phyloP scores from a whole-genome alignment of 305 asterid species.

The Fraxinus dipetala region DNA sequence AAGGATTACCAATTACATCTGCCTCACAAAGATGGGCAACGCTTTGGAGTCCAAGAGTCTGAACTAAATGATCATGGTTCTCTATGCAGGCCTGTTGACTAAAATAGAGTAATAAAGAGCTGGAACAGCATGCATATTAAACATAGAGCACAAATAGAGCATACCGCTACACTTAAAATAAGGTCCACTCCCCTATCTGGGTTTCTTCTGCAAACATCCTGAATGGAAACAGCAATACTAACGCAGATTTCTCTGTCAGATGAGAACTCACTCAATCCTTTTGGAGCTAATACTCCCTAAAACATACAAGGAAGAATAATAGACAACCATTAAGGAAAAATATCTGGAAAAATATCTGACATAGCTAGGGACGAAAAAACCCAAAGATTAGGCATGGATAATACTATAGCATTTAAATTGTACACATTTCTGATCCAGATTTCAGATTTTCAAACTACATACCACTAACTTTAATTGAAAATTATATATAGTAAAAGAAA shows the following conservation, averaged over 20 bases:
- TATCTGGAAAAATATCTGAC: neutral
- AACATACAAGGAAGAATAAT: conserved; percentile 33
- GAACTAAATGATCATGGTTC: conserved; percentile 66
- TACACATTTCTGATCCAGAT: neutral
- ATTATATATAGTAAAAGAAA: neutral
- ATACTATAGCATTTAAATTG: neutral
- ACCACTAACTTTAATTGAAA: neutral
- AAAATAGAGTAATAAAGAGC: conserved; percentile 33
- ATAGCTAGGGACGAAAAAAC: neutral
- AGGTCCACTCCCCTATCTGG: conserved; percentile 99
- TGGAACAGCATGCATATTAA: conserved; percentile 26
- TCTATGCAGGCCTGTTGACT: conserved; percentile 79
- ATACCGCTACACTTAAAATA: conserved; percentile 87
- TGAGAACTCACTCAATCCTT: conserved; percentile 43
- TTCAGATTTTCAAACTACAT: neutral
- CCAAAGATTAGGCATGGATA: neutral
- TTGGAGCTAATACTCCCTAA: conserved; percentile 71
- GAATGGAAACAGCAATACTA: conserved; percentile 83
- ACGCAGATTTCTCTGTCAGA: conserved; percentile 58
- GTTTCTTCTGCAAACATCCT: conserved; percentile 82
- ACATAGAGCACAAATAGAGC: conserved; percentile 28
- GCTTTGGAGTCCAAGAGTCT: conserved; percentile 86
- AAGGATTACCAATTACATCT: conserved; percentile 75
- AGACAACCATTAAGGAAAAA: conserved; percentile 8
- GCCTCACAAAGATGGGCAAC: conserved; percentile 97